These are phyloP conservation scores for Xylaria sp. DNA, from an alignment of 2,329 filamentous ascomycete species.

Conservation along the genomic window DNA sequence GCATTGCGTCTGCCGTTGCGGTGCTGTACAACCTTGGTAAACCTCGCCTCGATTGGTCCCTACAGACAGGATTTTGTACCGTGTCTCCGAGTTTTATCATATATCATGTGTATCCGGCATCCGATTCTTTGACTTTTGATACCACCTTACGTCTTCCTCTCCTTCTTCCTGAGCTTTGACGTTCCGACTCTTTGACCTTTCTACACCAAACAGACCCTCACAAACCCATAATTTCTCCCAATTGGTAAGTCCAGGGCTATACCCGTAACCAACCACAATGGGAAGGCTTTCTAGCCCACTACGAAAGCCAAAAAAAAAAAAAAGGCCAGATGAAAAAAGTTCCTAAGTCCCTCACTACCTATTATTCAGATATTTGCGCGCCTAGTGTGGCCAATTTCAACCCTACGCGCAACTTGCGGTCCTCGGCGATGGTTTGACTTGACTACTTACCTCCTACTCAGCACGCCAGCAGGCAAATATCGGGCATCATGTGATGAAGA, in stretches of 20 bases:
- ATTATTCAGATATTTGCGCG: conserved; percentile 18
- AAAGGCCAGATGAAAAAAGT: neutral
- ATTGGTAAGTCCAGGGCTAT: conserved; percentile 13
- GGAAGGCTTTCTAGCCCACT: neutral
- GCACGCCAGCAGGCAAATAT: conserved; percentile 4
- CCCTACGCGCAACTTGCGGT: conserved; percentile 2
- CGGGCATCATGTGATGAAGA: conserved; percentile 27
- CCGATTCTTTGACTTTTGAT: conserved; percentile 17
- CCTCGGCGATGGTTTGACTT: neutral
- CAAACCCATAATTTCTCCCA: conserved; percentile 14
- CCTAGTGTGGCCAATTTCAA: conserved; percentile 23
- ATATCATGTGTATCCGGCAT: conserved; percentile 19
- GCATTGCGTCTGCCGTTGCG: conserved; percentile 27
- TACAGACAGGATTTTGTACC: conserved; percentile 11
- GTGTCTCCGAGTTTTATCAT: conserved; percentile 22
- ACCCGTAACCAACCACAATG: conserved; percentile 4
- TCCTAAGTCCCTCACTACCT: neutral
- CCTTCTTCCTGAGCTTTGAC: conserved; percentile 14
- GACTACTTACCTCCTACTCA: neutral
- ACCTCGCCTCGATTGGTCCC: conserved; percentile 18
- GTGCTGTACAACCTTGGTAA: conserved; percentile 31
- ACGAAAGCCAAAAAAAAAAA: neutral
- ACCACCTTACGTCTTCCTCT: conserved; percentile 21
- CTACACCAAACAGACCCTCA: neutral
- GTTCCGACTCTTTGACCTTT: conserved; percentile 22